phyloP scores from a whole-genome alignment of 2,329 filamentous ascomycete genomes.

The Xylaria sp. region DNA sequence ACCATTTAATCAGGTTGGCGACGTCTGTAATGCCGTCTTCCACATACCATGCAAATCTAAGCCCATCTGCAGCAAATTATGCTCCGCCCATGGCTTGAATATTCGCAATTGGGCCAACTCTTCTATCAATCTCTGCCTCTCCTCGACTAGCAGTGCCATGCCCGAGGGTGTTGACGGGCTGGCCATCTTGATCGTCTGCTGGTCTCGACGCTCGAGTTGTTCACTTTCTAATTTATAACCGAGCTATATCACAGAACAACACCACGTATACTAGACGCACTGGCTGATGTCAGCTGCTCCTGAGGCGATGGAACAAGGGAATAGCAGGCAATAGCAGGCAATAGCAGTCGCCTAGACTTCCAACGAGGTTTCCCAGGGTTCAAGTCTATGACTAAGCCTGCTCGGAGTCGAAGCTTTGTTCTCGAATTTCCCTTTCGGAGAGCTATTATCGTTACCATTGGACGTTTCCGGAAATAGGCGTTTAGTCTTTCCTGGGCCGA shows the following conservation, averaged over 20 bases:
- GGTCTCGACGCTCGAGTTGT: neutral
- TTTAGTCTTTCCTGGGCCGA: constrained; percentile 20
- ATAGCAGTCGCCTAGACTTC: constrained; percentile 1
- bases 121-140: constrained; percentile 9
- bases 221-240: neutral
- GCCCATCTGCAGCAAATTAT: constrained; percentile 26
- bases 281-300: constrained; percentile 5
- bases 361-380: neutral
- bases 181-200: constrained; percentile 27
- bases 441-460: neutral
- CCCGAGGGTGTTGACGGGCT: neutral
- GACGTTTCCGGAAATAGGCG: constrained; percentile 33
- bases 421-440: constrained; percentile 23
- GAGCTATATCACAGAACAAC: constrained; percentile 2
- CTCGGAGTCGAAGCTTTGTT: constrained; percentile 32
- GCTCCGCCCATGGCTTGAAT: constrained; percentile 26
- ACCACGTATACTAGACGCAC: neutral
- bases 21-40: neutral
- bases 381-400: constrained; percentile 26
- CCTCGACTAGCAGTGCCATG: neutral
- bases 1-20: neutral
- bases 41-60: constrained; percentile 31
- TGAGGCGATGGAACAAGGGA: constrained; percentile 25
- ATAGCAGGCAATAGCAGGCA: constrained; percentile 12
- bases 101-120: constrained; percentile 26